Evolutionary conservation across 441 rosid genomes (phyloP).

Genomic region (Metrosideros polymorpha): DNA sequence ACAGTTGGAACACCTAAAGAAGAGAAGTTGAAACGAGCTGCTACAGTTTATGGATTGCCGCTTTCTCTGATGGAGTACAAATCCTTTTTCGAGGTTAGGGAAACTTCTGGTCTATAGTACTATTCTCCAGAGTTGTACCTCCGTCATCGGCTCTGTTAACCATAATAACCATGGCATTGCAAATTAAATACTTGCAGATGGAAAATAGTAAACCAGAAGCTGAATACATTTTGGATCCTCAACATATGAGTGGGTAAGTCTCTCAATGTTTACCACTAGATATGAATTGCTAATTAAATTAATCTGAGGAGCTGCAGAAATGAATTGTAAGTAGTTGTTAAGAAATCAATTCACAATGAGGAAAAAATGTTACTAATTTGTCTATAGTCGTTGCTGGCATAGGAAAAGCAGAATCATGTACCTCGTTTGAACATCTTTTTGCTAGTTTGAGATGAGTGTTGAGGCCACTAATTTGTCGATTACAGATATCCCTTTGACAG

Average conservation of each 20-base stretch:
- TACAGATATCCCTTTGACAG: background rate
- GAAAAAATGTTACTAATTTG: background rate
- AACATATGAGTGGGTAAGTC: conserved; percentile 51
- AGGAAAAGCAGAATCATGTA: background rate
- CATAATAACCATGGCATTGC: background rate
- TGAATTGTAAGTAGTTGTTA: background rate
- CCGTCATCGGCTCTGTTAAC: background rate
- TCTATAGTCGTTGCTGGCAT: background rate
- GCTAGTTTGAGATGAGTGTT: background rate
- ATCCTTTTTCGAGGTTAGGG: conserved; percentile 64
- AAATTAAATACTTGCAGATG: conserved; percentile 35
- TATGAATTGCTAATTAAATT: background rate
- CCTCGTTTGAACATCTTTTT: background rate
- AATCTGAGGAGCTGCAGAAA: background rate
- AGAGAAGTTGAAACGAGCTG: conserved; percentile 20
- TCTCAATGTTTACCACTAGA: background rate
- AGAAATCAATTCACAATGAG: background rate
- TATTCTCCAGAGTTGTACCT: background rate
- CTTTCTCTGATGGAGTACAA: conserved; percentile 66
- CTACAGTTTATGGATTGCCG: conserved; percentile 53
- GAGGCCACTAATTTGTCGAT: background rate
- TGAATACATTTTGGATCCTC: conserved; percentile 39
- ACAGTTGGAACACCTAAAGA: conserved; percentile 11
- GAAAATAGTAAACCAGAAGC: conserved; percentile 61
- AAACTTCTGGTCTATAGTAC: background rate